phyloP scores from a whole-genome alignment of 768 basidiomycete genomes.

The Boletus rubroflammeus region DNA sequence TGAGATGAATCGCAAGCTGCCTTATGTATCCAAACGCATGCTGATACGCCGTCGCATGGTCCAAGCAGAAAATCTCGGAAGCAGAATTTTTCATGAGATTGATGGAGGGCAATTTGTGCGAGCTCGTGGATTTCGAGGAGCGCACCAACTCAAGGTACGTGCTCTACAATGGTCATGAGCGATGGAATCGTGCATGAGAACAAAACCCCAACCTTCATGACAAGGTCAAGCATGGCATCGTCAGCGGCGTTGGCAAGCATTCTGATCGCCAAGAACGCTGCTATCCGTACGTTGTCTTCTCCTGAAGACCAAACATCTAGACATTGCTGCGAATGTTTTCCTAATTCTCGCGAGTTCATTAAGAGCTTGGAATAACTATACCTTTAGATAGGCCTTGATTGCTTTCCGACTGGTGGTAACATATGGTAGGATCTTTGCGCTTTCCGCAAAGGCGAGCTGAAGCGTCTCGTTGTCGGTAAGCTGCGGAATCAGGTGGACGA shows the following conservation, averaged over 20 bases:
- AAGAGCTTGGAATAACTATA: slow-evolving; percentile 25
- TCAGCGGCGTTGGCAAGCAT: slow-evolving; percentile 76
- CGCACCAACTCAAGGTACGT: slow-evolving; percentile 87
- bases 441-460: slow-evolving; percentile 75
- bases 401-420: slow-evolving; percentile 79
- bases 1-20: slow-evolving; percentile 87
- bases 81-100: slow-evolving; percentile 98
- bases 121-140: slow-evolving; percentile 78
- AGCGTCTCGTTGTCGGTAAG: slow-evolving; percentile 64
- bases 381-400: slow-evolving; percentile 86
- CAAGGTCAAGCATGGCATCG: slow-evolving; percentile 75
- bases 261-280: slow-evolving; percentile 81
- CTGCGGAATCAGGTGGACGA: slow-evolving; percentile 74
- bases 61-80: slow-evolving; percentile 81
- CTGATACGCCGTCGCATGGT: slow-evolving; percentile 76
- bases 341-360: not conserved
- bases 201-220: slow-evolving; percentile 63
- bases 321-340: slow-evolving; percentile 52
- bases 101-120: slow-evolving; percentile 85
- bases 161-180: slow-evolving; percentile 45
- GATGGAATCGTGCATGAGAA: not conserved
- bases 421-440: slow-evolving; percentile 87
- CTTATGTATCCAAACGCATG: slow-evolving; percentile 96
- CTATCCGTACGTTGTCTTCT: slow-evolving; percentile 76
- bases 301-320: slow-evolving; percentile 81